Evolutionary conservation across 1,284 basidiomycete species (phyloP), one percentile per base, ranked within the genome.

Genomic region (Rhodotorula sp.): DNA sequence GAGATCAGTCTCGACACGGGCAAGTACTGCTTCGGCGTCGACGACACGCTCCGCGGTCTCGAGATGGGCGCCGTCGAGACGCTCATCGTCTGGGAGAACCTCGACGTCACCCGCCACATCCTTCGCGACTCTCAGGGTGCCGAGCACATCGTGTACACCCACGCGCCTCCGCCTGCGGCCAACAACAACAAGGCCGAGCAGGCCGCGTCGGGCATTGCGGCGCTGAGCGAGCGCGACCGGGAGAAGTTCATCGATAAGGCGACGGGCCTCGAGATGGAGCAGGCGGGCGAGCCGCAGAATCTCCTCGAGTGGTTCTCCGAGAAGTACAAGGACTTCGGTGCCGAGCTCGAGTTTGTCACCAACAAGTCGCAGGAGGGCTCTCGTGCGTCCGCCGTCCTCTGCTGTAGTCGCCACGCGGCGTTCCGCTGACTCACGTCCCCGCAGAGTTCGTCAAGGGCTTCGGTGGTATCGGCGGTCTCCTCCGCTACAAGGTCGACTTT

Each of bases 261-360:
- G 7, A 99, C 95, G 21, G 91, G 92, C 14, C 81, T 89, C 60
- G 95, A 98, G 84, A 99, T 99, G 96, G 96, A 99, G 82, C 89
- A 91, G 81, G 83, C 84, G 8, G 79, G 80, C 3, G 94, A 97
- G 77, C 89, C 94, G 1, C 87, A 91, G 79, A 86, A 91, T 60
- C 86, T 97, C 23, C 88, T 97, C 72, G 94, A 99, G 82, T 99
- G 97, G 97, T 93, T 99, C 80, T 91, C 97, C 52, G 97, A 99
- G 80, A 94, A 95, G 82, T 99, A 99, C 87, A 94, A 93, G 81
- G 91, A 95, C 61, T 99, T 98, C 80, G 97, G 96, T 76, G 92
- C 95, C 69, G 90, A 90, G 77, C 89, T 98, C 73, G 96, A 98
- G 71, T 80, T 82, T 65, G 82, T 85, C 62, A 84, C 84, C 66